phyloP scores from a whole-genome alignment of 805 yeast genomes.

The Metschnikowia drakensbergensis region DNA sequence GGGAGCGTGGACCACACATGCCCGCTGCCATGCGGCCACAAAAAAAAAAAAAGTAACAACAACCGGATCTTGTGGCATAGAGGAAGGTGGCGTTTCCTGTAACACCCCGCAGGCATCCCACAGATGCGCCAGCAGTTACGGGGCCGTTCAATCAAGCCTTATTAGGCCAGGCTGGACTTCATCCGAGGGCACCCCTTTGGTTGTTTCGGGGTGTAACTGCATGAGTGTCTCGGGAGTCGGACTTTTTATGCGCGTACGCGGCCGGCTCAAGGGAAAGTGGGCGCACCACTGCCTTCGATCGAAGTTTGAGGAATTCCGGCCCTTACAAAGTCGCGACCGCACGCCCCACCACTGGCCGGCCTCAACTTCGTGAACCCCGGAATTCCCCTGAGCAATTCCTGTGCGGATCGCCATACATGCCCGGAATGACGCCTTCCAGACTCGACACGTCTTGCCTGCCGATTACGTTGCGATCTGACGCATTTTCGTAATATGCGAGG shows the following conservation, averaged over 20 bases:
- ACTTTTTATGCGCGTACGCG: conserved; percentile 17
- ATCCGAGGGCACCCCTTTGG: background rate
- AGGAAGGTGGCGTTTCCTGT: background rate
- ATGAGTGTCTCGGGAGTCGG: conserved; percentile 15
- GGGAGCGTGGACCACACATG: conserved; percentile 21
- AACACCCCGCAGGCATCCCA: background rate
- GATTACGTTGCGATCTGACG: background rate
- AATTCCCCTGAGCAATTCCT: background rate
- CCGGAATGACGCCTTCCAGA: background rate
- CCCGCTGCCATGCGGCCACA: conserved; percentile 14
- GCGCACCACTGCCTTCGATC: conserved; percentile 1
- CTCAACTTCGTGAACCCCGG: background rate
- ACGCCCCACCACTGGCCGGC: background rate
- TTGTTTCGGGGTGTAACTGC: background rate
- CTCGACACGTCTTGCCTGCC: background rate
- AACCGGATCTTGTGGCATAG: background rate
- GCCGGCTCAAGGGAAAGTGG: conserved; percentile 4
- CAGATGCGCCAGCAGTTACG: background rate
- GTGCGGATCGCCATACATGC: background rate
- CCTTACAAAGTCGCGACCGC: background rate
- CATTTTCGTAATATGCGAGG: background rate
- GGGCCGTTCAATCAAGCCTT: background rate
- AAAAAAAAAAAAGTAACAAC: background rate
- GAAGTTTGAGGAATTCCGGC: conserved; percentile 6
- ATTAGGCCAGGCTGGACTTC: background rate